These are phyloP conservation scores for Aspergillus bombycis DNA, from an alignment of 2,329 filamentous ascomycete genomes.

Conservation along the genomic window DNA sequence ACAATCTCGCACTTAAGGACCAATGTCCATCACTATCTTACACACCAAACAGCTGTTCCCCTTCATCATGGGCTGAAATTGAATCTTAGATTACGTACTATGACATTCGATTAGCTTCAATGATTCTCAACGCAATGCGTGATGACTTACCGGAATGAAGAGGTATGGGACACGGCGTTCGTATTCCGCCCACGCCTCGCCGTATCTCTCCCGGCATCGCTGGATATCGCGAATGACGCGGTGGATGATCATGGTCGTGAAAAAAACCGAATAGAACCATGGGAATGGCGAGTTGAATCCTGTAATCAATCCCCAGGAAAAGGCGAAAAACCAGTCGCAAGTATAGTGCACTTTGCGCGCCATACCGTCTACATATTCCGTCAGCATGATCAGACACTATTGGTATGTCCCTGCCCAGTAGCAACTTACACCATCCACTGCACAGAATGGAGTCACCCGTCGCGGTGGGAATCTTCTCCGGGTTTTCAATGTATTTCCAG, in stretches of 20 bases:
- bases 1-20: neutral
- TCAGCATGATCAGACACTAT: constrained; percentile 2
- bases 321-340: constrained; percentile 76
- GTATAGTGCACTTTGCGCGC: constrained; percentile 81
- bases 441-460: constrained; percentile 75
- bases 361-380: constrained; percentile 55
- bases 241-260: constrained; percentile 76
- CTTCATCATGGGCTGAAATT: neutral
- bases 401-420: neutral
- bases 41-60: neutral
- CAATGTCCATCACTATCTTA: neutral
- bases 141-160: constrained; percentile 69
- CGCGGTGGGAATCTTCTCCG: constrained; percentile 71
- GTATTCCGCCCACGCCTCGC: constrained; percentile 79
- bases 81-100: constrained; percentile 22
- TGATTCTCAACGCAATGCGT: neutral
- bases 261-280: constrained; percentile 87
- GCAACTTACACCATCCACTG: constrained; percentile 75
- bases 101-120: constrained; percentile 3
- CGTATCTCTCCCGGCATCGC: constrained; percentile 75
- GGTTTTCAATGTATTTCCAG: constrained; percentile 80
- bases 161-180: constrained; percentile 77
- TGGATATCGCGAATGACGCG: constrained; percentile 74
- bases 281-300: constrained; percentile 80
- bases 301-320: constrained; percentile 76